Evolutionary conservation across 2,329 filamentous ascomycete species (phyloP).

Genomic region (Diaporthe citri): DNA sequence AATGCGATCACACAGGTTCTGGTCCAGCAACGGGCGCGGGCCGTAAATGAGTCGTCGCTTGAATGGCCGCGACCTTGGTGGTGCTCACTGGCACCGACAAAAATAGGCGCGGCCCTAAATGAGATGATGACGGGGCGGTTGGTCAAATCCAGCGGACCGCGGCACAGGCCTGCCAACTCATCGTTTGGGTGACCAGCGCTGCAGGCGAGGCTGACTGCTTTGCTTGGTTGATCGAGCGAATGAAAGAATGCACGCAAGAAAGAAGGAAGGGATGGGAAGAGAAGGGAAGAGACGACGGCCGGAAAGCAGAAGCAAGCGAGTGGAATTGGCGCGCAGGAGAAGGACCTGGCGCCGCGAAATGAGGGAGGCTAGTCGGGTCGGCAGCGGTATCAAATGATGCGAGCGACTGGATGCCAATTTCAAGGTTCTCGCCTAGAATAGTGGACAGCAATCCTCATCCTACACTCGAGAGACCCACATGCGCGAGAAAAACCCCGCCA

Average conservation of each 20-base stretch:
- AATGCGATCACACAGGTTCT: not conserved
- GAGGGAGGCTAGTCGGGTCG: conserved; percentile 14
- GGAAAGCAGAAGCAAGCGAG: conserved; percentile 7
- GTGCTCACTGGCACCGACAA: conserved; percentile 22
- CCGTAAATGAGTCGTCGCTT: conserved; percentile 26
- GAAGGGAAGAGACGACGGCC: not conserved
- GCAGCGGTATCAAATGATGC: conserved; percentile 17
- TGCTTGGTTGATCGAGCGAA: not conserved
- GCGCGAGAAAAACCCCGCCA: conserved; percentile 17
- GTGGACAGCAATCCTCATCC: conserved; percentile 28
- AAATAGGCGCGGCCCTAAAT: conserved; percentile 35
- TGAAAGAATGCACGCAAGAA: not conserved
- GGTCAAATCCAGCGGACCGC: conserved; percentile 29
- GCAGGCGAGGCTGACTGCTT: conserved; percentile 29
- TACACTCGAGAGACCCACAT: conserved; percentile 12
- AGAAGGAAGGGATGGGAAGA: not conserved
- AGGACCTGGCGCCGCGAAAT: not conserved
- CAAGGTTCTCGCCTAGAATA: conserved; percentile 19
- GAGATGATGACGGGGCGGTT: conserved; percentile 23
- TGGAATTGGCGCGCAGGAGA: not conserved
- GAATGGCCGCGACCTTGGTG: conserved; percentile 10
- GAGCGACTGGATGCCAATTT: conserved; percentile 24
- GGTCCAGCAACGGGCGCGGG: conserved; percentile 11
- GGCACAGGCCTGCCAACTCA: conserved; percentile 32
- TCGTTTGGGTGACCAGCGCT: conserved; percentile 8